phyloP scores from a whole-genome alignment of 768 basidiomycete genomes.

The Mycena chlorophos region DNA sequence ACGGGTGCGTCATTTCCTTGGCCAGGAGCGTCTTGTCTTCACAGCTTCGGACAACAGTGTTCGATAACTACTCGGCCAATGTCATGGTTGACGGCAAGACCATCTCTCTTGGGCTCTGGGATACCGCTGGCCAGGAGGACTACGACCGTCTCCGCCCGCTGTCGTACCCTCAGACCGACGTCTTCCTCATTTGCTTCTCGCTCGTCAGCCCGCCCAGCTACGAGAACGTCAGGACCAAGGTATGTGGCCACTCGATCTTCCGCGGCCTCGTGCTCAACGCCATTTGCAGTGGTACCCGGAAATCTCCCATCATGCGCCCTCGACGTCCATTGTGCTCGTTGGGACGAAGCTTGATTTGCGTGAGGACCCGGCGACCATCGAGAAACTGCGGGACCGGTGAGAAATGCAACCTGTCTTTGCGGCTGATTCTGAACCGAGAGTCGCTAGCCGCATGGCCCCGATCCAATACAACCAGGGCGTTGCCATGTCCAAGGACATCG shows the following conservation, averaged over 20 bases:
- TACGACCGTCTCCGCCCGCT: conserved; percentile 97
- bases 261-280: conserved; percentile 9
- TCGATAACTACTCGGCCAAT: conserved; percentile 98
- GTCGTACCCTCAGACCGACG: conserved; percentile 98
- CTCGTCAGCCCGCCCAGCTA: conserved; percentile 97
- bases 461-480: conserved; percentile 92
- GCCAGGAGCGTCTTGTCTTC: conserved; percentile 7
- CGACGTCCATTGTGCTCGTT: conserved; percentile 89
- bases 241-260: too few relatives aligned
- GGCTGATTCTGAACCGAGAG: conserved; percentile 8
- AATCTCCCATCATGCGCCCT: conserved; percentile 95
- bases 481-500: conserved; percentile 89
- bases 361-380: conserved; percentile 89
- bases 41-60: conserved; percentile 52
- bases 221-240: conserved; percentile 98
- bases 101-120: conserved; percentile 97
- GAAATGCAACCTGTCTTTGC: conserved; percentile 1
- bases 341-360: conserved; percentile 98
- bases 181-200: conserved; percentile 99
- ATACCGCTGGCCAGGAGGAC: conserved; percentile 99
- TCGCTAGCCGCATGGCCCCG: conserved; percentile 83
- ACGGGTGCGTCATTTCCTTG: conserved; percentile 57
- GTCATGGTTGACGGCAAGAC: conserved; percentile 99
- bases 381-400: conserved; percentile 90
- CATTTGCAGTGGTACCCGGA: conserved; percentile 86